Base-by-base conservation (phyloP, 192 early-diverging fungal species). In the Lunasporangiospora selenospora region DNA sequence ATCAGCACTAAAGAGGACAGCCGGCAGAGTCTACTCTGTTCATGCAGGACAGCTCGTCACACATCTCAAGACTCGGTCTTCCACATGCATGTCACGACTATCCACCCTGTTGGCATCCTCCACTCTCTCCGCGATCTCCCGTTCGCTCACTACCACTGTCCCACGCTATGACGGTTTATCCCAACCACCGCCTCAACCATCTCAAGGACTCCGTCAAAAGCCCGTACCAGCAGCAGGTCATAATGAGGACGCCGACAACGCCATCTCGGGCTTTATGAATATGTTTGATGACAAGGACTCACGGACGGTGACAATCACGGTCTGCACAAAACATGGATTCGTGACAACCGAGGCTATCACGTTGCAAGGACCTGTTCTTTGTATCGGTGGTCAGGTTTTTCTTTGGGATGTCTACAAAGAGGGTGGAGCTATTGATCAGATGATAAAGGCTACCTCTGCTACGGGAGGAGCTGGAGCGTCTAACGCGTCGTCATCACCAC, bases 321-420 rank as follows among this genome's bases (percentile, higher is more conserved):
- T 62, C 3, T 76, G 83, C 23, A 87, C 79, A 30, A 81, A 81
- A 45, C 50, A 83, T 54, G 85, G 85, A 0, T 84, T 87, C 57
- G 78, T 87, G 3, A 69, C 81, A 13, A 78, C 79, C 7, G 78
- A 81, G 34, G 75, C 76, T 19, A 65, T 84, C 21, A 53, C 71
- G 7, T 41, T 84, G 3, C 70, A 77, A 12, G 76, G 83, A 3
- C 81, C 82, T 10, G 45, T 87, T 4, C 76, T 87, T 4, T 64
- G 82, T 44, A 57, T 87, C 10, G 84, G 82, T 48, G 83, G 83
- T 9, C 65, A 80, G 10, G 58, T 79, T 18, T 84, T 87, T 44
- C 53, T 84, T n/a, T 87, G 85, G 85, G 75, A 84, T 53, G 79
- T 80, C n/a, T 73, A 44, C 40, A 56, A 63, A n/a, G 48, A 73